Conservation (phyloP, 768 basidiomycete species). For the Boletus sp. region DNA sequence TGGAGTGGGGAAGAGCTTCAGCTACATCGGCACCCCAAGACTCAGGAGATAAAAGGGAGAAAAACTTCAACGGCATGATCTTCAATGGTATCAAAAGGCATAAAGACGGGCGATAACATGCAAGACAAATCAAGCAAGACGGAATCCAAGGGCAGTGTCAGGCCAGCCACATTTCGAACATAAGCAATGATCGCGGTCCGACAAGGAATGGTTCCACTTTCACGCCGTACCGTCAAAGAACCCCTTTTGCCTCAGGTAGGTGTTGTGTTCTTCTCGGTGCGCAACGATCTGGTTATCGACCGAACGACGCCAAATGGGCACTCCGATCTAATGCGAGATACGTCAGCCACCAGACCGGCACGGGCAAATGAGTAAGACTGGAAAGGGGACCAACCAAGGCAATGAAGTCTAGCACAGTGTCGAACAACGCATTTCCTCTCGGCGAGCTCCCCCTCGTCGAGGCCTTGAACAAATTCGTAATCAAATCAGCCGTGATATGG, state of each 20-base stretch:
- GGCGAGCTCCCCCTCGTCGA: constrained; percentile 61
- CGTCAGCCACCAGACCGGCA: neutral
- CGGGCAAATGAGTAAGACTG: neutral
- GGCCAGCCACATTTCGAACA: neutral
- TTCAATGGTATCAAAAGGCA: neutral
- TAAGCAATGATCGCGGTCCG: neutral
- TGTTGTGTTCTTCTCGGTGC: constrained; percentile 45
- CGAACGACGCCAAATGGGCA: constrained; percentile 49
- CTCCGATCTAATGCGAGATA: constrained; percentile 37
- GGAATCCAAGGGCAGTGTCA: neutral
- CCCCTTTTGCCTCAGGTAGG: constrained; percentile 42
- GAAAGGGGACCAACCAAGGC: constrained; percentile 40
- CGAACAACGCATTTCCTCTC: constrained; percentile 55
- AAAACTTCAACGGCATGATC: too few relatives aligned
- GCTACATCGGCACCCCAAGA: neutral
- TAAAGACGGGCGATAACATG: neutral
- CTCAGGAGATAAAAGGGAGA: neutral
- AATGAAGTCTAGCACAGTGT: constrained; percentile 40
- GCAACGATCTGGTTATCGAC: constrained; percentile 47
- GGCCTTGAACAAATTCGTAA: constrained; percentile 63
- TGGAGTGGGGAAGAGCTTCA: neutral
- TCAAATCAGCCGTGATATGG: constrained; percentile 73
- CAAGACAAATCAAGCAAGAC: neutral
- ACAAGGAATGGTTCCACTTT: neutral
- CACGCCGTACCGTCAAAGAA: constrained; percentile 34